Conservation (phyloP, 257 asterid genomes). For the Gentiana straminea region DNA sequence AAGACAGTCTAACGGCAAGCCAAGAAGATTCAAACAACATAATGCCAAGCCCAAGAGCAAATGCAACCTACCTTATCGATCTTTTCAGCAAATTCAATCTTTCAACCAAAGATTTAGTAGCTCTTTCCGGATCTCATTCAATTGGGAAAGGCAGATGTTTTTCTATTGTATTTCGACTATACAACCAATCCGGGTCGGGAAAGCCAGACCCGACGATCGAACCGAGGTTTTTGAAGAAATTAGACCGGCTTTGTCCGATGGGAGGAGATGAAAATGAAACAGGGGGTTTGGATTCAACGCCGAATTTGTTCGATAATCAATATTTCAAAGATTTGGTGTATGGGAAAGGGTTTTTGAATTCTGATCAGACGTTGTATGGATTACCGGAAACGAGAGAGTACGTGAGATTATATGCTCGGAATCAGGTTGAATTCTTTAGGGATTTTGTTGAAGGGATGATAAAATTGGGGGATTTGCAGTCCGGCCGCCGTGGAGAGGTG, state of each 20-base stretch:
- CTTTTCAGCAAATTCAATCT: conserved; percentile 64
- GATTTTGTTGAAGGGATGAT: conserved; percentile 73
- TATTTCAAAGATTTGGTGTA: conserved; percentile 61
- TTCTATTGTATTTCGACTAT: conserved; percentile 70
- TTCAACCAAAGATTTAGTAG: conserved; percentile 62
- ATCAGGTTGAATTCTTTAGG: conserved; percentile 27
- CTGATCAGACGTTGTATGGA: conserved; percentile 57
- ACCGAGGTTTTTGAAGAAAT: conserved; percentile 31
- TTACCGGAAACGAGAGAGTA: conserved; percentile 32
- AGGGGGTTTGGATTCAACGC: conserved; percentile 63
- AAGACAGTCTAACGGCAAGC: conserved; percentile 82
- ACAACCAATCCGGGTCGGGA: conserved; percentile 87
- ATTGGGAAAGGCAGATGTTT: conserved; percentile 80
- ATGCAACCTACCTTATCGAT: conserved; percentile 46
- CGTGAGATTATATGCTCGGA: conserved; percentile 35
- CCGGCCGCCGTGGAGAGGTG: conserved; percentile 50
- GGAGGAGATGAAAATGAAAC: conserved; percentile 62
- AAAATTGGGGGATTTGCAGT: conserved; percentile 62
- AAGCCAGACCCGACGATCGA: conserved; percentile 73
- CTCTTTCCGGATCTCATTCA: conserved; percentile 94
- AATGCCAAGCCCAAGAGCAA: conserved; percentile 96
- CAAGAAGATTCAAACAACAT: conserved; percentile 59
- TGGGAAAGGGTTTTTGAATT: conserved; percentile 75
- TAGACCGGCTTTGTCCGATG: conserved; percentile 51
- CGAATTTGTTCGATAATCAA: conserved; percentile 52